Evolutionary conservation across 148 eudicot species (phyloP).

Genomic region (Camellia sinensis): DNA sequence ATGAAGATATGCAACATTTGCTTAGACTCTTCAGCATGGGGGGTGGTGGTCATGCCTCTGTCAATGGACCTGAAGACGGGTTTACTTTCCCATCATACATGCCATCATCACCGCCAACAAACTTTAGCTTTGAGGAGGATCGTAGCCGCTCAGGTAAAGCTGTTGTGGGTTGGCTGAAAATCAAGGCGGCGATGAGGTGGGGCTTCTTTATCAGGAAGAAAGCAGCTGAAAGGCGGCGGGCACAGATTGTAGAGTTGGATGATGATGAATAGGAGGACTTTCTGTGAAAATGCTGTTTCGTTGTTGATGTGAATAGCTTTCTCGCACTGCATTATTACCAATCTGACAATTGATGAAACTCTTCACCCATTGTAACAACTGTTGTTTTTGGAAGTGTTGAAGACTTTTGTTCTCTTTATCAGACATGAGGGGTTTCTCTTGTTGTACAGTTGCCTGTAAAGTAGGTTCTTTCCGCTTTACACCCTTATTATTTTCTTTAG

Average conservation of each 20-base stretch:
- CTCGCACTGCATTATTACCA: neutral
- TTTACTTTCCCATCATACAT: slow-evolving; percentile 43
- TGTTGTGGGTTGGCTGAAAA: slow-evolving; percentile 84
- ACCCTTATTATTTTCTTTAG: neutral
- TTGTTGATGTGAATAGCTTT: no score
- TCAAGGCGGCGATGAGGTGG: slow-evolving; percentile 95
- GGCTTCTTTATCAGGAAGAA: slow-evolving; percentile 82
- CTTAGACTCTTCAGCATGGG: slow-evolving; percentile 77
- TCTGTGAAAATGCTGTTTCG: no score
- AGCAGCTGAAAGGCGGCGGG: slow-evolving; percentile 85
- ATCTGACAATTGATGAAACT: slow-evolving; percentile 12
- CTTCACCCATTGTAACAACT: neutral
- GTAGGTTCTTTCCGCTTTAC: slow-evolving; percentile 3
- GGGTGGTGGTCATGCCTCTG: slow-evolving; percentile 45
- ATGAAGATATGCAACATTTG: slow-evolving; percentile 86
- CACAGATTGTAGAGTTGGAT: slow-evolving; percentile 63
- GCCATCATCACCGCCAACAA: slow-evolving; percentile 38
- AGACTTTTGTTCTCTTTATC: neutral
- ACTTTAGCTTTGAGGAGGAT: slow-evolving; percentile 48
- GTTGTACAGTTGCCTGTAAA: slow-evolving; percentile 26
- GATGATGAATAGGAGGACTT: slow-evolving; percentile 33
- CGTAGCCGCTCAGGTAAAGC: slow-evolving; percentile 61
- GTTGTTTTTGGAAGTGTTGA: neutral
- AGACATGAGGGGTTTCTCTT: slow-evolving; percentile 12
- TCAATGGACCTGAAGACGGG: slow-evolving; percentile 50